These are phyloP conservation scores for Cryphonectria parasitica DNA, from an alignment of 2,329 filamentous ascomycete genomes.

Conservation along the genomic window DNA sequence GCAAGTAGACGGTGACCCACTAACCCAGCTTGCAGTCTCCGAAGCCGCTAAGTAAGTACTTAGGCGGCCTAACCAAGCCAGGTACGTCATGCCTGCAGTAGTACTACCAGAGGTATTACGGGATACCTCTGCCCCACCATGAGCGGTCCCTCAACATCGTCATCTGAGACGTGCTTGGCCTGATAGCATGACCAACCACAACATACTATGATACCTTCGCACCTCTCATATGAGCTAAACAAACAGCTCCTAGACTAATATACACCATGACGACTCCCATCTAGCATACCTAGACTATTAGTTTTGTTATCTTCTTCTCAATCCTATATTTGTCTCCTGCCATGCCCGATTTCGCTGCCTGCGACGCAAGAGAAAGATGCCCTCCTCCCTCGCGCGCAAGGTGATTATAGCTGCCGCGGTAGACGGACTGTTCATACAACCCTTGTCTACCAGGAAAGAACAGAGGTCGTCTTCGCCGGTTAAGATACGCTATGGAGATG, in stretches of 20 bases:
- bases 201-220: not conserved
- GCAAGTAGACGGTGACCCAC: not conserved
- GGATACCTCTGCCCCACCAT: slow-evolving; percentile 16
- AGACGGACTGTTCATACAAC: slow-evolving; percentile 82
- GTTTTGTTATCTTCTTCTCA: slow-evolving; percentile 1
- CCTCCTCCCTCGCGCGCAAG: slow-evolving; percentile 72
- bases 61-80: not conserved
- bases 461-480: slow-evolving; percentile 60
- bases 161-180: slow-evolving; percentile 15
- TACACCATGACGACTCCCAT: slow-evolving; percentile 16
- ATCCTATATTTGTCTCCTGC: slow-evolving; percentile 26
- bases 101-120: not conserved
- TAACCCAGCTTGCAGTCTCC: not conserved
- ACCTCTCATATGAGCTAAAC: slow-evolving; percentile 7
- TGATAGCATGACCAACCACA: slow-evolving; percentile 14
- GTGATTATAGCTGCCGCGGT: slow-evolving; percentile 78
- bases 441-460: slow-evolving; percentile 66
- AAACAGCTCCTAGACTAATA: not conserved
- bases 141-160: slow-evolving; percentile 16
- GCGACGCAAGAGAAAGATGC: slow-evolving; percentile 56
- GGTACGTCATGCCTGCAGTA: slow-evolving; percentile 34
- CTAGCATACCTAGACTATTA: slow-evolving; percentile 8
- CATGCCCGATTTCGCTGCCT: slow-evolving; percentile 24
- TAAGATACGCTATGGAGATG: slow-evolving; percentile 71
- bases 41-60: slow-evolving; percentile 8